Conservation (phyloP, 306 rosid species). For the Adenanthera pavonina region DNA sequence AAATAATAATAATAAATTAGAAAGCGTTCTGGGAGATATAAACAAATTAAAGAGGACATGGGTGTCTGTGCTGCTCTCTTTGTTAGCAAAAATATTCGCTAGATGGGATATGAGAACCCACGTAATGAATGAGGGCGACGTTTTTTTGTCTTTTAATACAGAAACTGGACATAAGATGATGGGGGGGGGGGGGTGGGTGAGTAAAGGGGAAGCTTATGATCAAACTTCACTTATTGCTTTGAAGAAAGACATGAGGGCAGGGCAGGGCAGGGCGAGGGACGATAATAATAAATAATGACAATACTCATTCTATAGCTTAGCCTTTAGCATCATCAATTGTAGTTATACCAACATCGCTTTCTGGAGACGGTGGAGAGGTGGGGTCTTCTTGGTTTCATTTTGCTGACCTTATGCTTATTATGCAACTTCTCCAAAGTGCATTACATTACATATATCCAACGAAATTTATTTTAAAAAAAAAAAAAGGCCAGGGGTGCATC, state of each 20-base stretch:
- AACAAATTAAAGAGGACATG: slow-evolving; percentile 20
- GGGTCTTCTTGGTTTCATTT: slow-evolving; percentile 42
- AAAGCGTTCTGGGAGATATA: not conserved
- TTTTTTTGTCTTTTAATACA: slow-evolving; percentile 50
- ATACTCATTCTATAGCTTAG: slow-evolving; percentile 34
- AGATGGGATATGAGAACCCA: not conserved
- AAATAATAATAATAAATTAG: not conserved
- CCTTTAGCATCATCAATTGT: slow-evolving; percentile 13
- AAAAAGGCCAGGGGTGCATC: not conserved
- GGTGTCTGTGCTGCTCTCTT: slow-evolving; percentile 42
- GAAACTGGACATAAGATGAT: slow-evolving; percentile 52
- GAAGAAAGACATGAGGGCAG: slow-evolving; percentile 49
- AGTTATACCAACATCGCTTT: slow-evolving; percentile 40
- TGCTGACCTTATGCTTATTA: slow-evolving; percentile 44
- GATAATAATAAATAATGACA: slow-evolving; percentile 8
- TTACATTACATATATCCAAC: not conserved
- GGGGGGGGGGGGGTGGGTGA: slow-evolving; percentile 47
- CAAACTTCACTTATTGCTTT: slow-evolving; percentile 57
- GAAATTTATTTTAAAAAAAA: no score
- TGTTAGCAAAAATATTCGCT: slow-evolving; percentile 42
- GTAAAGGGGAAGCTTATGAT: slow-evolving; percentile 43
- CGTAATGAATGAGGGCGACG: not conserved
- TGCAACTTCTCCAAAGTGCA: slow-evolving; percentile 10
- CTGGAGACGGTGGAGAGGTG: slow-evolving; percentile 50
- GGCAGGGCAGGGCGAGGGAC: not conserved